Conservation (phyloP, 176 grass and related monocot genomes). For the Zoysia japonica region DNA sequence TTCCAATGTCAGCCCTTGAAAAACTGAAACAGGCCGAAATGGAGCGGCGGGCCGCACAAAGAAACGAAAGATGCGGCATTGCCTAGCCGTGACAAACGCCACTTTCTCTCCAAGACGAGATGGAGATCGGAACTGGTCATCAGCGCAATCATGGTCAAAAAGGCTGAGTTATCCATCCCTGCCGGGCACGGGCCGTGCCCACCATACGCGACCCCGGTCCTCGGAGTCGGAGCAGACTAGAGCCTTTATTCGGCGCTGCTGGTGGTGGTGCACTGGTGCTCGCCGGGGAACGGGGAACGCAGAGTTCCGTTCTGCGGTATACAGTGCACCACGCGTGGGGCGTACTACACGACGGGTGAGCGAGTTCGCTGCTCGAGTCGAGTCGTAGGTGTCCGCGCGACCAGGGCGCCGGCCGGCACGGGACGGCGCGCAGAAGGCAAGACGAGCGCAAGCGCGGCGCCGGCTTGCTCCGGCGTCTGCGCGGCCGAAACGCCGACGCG, state of each 20-base stretch:
- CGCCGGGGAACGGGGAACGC: no score
- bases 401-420: no score
- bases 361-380: background rate
- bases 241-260: no score
- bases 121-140: conserved; percentile 3
- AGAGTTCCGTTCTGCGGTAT: background rate
- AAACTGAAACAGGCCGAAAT: background rate
- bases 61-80: conserved; percentile 38
- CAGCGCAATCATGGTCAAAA: conserved; percentile 40
- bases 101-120: background rate
- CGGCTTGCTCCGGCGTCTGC: background rate
- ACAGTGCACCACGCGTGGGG: background rate
- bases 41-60: background rate
- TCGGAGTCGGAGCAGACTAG: no score
- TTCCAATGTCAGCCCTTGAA: background rate
- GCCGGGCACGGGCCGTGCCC: background rate
- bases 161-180: background rate
- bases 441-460: no score
- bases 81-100: conserved; percentile 41
- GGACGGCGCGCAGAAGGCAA: no score
- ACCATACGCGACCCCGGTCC: background rate
- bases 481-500: no score
- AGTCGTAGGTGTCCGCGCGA: background rate
- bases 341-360: background rate
- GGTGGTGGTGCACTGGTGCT: no score